Evolutionary conservation across 345 rosid genomes (phyloP).

Genomic region (Salix koriyanagi): DNA sequence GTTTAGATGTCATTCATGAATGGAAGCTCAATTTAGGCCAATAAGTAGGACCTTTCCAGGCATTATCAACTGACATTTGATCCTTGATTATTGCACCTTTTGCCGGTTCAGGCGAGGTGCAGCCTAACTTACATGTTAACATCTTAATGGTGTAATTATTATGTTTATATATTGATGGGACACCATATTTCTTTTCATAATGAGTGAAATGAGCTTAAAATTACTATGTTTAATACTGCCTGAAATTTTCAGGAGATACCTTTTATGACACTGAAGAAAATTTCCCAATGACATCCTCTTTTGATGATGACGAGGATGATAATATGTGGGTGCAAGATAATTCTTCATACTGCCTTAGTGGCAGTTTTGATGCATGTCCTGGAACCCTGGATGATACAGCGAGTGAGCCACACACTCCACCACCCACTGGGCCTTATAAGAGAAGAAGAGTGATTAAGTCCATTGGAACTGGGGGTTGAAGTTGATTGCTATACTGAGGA

Average conservation of each 20-base stretch:
- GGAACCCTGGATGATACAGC: slow-evolving; percentile 23
- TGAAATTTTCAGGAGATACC: slow-evolving; percentile 56
- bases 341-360: slow-evolving; percentile 33
- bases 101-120: background rate
- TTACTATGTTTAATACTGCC: background rate
- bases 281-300: slow-evolving; percentile 30
- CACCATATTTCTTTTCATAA: background rate
- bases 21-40: background rate
- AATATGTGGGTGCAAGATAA: slow-evolving; percentile 31
- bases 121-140: background rate
- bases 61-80: background rate
- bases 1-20: background rate
- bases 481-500: slow-evolving; percentile 60
- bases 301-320: slow-evolving; percentile 40
- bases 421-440: slow-evolving; percentile 65
- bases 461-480: slow-evolving; percentile 43
- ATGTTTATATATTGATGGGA: background rate
- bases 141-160: background rate
- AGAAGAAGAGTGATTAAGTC: slow-evolving; percentile 64
- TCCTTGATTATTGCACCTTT: background rate
- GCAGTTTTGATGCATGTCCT: slow-evolving; percentile 34
- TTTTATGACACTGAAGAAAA: slow-evolving; percentile 77
- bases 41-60: background rate
- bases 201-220: slow-evolving; percentile 5
- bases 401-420: slow-evolving; percentile 61